Base-by-base conservation (phyloP, 75 land plant genomes). In the Selaginella tamariscina region DNA sequence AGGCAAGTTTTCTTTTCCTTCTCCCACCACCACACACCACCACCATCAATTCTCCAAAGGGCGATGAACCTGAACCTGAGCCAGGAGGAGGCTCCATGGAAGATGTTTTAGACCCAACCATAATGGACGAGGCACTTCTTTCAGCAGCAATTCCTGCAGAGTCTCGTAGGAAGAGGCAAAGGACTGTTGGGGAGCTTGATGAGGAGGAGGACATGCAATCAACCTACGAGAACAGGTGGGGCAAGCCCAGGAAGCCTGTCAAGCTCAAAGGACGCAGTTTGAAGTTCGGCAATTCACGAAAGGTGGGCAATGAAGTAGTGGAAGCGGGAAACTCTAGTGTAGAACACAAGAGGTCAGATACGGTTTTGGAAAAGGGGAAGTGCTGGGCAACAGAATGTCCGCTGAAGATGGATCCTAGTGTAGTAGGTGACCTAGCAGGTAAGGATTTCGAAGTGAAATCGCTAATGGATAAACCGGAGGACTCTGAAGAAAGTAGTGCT, bases 121-220 rank as follows among this genome's bases (percentile, higher is more conserved):
- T 27, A 68, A 56, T 39, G 49, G 71, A 28, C 24, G 71, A 11
- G 27, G 30, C 5, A 1, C 29, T 22, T 22, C 71, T 32, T 15
- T 2, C 8, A 9, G 26, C n/a, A 2, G 64, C 24, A 2, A 5
- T 9, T 55, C 13, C 71, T 56, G 27, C 67, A 2, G 71, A 69
- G 31, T 55, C 71, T 8, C 13, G 71, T 28, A 13, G 71, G 21
- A 69, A 69, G 67, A 13, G 71, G 24, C 71, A 69, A 66, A 55
- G 71, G 21, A 69, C 68, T 49, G 28, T 56, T 22, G 69, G 65
- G 2, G 69, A 68, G 64, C 63, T 68, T 2, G 67, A 1, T 1
- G 71, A 69, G 9, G 64, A 49, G 20, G 71, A 69, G 8, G 71
- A 69, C 49, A 15, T 39, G 49, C 11, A 5, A 15, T 15, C 49